These are phyloP conservation scores for Pleurotus citrinopileatus DNA, from an alignment of 768 basidiomycete species.

Conservation along the genomic window DNA sequence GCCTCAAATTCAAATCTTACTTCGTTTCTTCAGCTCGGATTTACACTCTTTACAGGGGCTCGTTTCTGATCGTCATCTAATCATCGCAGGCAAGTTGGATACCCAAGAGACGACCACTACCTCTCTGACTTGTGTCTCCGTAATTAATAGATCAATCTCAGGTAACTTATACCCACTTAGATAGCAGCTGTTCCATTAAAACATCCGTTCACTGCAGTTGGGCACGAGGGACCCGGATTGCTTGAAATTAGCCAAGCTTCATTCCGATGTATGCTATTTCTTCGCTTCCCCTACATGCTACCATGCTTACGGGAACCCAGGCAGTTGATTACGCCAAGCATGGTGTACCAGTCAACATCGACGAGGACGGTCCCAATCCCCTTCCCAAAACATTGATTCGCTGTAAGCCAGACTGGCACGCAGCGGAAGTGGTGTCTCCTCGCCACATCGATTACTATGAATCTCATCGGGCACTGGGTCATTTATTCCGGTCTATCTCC, in stretches of 20 bases:
- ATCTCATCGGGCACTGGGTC: slow-evolving; percentile 68
- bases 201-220: slow-evolving; percentile 31
- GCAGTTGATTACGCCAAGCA: slow-evolving; percentile 85
- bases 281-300: slow-evolving; percentile 35
- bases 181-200: neutral
- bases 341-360: slow-evolving; percentile 60
- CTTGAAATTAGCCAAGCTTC: slow-evolving; percentile 49
- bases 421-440: slow-evolving; percentile 51
- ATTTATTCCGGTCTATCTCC: slow-evolving; percentile 62
- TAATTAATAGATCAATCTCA: slow-evolving; percentile 68
- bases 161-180: slow-evolving; percentile 29
- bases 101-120: neutral
- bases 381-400: slow-evolving; percentile 58
- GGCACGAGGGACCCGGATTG: slow-evolving; percentile 64
- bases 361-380: slow-evolving; percentile 18
- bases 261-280: slow-evolving; percentile 3
- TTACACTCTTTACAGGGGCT: slow-evolving; percentile 48
- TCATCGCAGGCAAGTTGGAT: slow-evolving; percentile 58
- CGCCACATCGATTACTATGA: slow-evolving; percentile 66
- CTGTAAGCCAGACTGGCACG: slow-evolving; percentile 80
- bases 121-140: neutral
- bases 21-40: neutral
- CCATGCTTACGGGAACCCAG: slow-evolving; percentile 37
- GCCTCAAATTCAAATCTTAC: no score
- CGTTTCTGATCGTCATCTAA: slow-evolving; percentile 62